Conservation (phyloP, 257 asterid species). For the Prunella vulgaris region DNA sequence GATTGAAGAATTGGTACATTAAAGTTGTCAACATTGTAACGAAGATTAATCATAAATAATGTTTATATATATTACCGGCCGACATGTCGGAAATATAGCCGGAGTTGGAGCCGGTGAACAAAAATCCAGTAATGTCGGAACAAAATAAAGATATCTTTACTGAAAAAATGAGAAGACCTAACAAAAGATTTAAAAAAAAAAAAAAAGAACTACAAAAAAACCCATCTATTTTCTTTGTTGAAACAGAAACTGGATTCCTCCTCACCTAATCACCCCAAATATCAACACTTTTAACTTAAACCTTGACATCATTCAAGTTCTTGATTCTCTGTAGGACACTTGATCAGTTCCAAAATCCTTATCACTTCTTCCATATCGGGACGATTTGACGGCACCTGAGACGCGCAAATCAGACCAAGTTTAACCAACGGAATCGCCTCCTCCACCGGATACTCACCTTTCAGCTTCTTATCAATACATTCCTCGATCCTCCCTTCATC, state of each 20-base stretch:
- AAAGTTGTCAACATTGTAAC: not conserved
- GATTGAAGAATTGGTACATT: not conserved
- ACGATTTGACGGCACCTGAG: conserved; percentile 82
- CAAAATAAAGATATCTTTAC: conserved; percentile 21
- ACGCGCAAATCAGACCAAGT: conserved; percentile 75
- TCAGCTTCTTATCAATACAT: conserved; percentile 51
- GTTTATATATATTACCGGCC: not conserved
- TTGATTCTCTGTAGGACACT: conserved; percentile 44
- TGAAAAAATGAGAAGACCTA: conserved; percentile 4
- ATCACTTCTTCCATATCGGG: conserved; percentile 87
- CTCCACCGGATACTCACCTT: conserved; percentile 49
- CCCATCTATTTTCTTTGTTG: conserved; percentile 11
- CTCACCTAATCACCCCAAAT: conserved; percentile 31
- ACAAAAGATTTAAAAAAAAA: conserved; percentile 7
- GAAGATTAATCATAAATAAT: conserved; percentile 10
- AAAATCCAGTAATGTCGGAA: conserved; percentile 37
- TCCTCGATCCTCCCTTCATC: conserved; percentile 72
- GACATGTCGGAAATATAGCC: not conserved
- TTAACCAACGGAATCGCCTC: conserved; percentile 74
- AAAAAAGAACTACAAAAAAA: not conserved
- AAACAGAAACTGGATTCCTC: conserved; percentile 38
- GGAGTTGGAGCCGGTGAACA: conserved; percentile 28
- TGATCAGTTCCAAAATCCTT: conserved; percentile 63
- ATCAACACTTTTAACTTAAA: conserved; percentile 17
- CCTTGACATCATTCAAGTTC: conserved; percentile 34